These are phyloP conservation scores for Suillus hirtellus DNA, from an alignment of 768 basidiomycete genomes.

Conservation along the genomic window DNA sequence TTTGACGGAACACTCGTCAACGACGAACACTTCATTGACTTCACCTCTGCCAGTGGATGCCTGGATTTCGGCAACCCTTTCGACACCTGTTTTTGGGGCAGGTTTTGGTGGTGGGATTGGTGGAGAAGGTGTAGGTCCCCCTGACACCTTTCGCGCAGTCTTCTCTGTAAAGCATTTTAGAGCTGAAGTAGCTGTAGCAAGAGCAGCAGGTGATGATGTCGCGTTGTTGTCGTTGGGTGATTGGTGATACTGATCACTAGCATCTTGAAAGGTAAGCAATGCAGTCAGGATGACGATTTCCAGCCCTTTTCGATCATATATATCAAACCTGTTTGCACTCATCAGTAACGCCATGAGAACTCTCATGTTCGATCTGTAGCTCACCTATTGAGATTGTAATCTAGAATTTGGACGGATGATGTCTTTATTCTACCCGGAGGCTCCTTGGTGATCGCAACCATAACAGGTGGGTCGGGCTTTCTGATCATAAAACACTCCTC, in stretches of 20 bases:
- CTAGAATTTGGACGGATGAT: slow-evolving; percentile 70
- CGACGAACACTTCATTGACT: slow-evolving; percentile 72
- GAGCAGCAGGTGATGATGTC: background rate
- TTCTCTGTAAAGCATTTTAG: slow-evolving; percentile 10
- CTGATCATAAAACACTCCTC: slow-evolving; percentile 82
- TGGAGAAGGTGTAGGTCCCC: slow-evolving; percentile 19
- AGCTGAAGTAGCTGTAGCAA: background rate
- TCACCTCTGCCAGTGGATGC: slow-evolving; percentile 51
- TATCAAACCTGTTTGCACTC: slow-evolving; percentile 61
- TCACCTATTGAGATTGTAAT: slow-evolving; percentile 82
- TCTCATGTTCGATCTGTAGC: slow-evolving; percentile 9
- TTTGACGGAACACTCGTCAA: slow-evolving; percentile 59
- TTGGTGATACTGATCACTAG: slow-evolving; percentile 55
- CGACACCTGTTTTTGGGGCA: slow-evolving; percentile 62
- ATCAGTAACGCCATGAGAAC: background rate
- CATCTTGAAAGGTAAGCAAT: slow-evolving; percentile 75
- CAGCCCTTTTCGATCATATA: slow-evolving; percentile 81
- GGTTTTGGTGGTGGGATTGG: slow-evolving; percentile 60
- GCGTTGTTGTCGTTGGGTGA: slow-evolving; percentile 26
- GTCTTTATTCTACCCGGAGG: slow-evolving; percentile 65
- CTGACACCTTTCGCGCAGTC: slow-evolving; percentile 18
- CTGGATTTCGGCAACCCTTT: slow-evolving; percentile 73
- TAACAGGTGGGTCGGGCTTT: slow-evolving; percentile 85
- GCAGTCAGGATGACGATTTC: slow-evolving; percentile 80
- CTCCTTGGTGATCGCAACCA: slow-evolving; percentile 81